A percentile compares a stretch with the other conserved stretches of the same genome.
These are phyloP conservation scores for Sclerotiophoma versabilis DNA, from an alignment of 2,329 filamentous ascomycete species.

Conservation along the genomic window DNA sequence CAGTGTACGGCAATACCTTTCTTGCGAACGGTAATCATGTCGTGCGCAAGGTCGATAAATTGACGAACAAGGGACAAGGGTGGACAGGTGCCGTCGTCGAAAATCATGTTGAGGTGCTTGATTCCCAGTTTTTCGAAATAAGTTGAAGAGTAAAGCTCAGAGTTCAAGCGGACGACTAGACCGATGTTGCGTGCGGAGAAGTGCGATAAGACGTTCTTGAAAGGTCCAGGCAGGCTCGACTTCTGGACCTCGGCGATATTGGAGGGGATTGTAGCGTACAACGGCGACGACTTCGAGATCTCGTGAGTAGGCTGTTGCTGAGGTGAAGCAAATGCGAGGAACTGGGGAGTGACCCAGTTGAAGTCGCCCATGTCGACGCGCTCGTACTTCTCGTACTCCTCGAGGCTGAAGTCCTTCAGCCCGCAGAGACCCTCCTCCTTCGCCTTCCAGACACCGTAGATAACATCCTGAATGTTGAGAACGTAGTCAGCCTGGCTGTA, in stretches of 20 bases:
- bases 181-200: conserved; percentile 89
- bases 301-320: conserved; percentile 79
- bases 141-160: conserved; percentile 92
- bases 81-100: conserved; percentile 96
- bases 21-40: conserved; percentile 89
- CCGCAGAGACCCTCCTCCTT: conserved; percentile 94
- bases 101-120: conserved; percentile 98
- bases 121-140: conserved; percentile 97
- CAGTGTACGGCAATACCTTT: conserved; percentile 97
- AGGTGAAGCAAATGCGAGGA: conserved; percentile 95
- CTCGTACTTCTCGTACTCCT: conserved; percentile 96
- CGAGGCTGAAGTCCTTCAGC: conserved; percentile 91
- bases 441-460: conserved; percentile 98
- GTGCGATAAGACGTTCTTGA: conserved; percentile 94
- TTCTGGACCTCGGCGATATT: conserved; percentile 75
- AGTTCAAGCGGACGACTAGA: conserved; percentile 93
- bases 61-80: conserved; percentile 86
- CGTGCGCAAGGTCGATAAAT: conserved; percentile 93
- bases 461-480: conserved; percentile 93
- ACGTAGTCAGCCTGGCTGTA: conserved; percentile 98
- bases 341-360: conserved; percentile 97
- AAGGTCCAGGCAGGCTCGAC: conserved; percentile 78
- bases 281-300: conserved; percentile 74
- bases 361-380: conserved; percentile 98
- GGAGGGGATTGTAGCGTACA: conserved; percentile 77